phyloP scores from a whole-genome alignment of 257 asterid genomes.

The Plectranthus barbatus region DNA sequence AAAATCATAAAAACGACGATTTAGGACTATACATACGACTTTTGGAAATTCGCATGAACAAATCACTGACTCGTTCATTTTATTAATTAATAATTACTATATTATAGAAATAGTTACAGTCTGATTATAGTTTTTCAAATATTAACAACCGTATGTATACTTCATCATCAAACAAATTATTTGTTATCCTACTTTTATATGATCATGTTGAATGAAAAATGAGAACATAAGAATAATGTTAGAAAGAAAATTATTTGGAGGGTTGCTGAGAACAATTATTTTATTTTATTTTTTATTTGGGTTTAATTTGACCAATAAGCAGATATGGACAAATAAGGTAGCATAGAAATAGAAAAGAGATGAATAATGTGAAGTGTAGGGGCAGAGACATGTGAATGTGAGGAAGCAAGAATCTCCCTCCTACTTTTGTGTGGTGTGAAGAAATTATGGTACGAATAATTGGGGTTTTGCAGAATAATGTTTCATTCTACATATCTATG shows the following conservation, averaged over 20 bases:
- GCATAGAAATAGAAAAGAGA: neutral
- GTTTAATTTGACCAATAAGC: slow-evolving; percentile 14
- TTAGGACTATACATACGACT: no score
- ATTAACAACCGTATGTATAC: no score
- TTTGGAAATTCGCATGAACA: no score
- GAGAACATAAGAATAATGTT: no score
- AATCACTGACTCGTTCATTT: no score
- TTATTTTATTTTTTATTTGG: neutral
- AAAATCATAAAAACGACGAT: no score
- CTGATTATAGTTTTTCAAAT: no score
- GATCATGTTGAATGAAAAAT: no score
- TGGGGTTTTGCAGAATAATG: slow-evolving; percentile 13
- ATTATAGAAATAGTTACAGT: no score
- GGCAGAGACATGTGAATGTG: slow-evolving; percentile 26
- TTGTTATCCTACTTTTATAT: no score
- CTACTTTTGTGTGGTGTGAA: slow-evolving; percentile 19
- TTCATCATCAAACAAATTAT: neutral
- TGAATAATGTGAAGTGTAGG: neutral
- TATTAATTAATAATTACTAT: no score
- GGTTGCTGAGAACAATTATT: neutral
- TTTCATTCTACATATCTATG: no score
- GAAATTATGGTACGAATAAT: slow-evolving; percentile 26
- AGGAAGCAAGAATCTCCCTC: slow-evolving; percentile 37
- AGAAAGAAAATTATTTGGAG: neutral
- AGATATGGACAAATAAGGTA: slow-evolving; percentile 5